These are phyloP conservation scores for Stereum hirsutum DNA, from an alignment of 1,284 basidiomycete genomes.

Conservation along the genomic window DNA sequence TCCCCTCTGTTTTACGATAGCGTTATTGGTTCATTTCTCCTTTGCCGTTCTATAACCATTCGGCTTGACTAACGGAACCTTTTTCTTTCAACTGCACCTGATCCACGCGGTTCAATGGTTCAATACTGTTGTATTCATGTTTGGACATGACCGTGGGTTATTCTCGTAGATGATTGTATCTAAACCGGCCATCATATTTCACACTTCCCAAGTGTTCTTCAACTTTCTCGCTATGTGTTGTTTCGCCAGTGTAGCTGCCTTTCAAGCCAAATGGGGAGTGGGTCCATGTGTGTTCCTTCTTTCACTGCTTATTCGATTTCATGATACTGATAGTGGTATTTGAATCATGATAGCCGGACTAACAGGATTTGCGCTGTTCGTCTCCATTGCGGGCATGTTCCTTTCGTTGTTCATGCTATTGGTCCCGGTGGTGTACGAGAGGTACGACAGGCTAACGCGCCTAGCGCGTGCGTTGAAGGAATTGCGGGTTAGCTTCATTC, in stretches of 20 bases:
- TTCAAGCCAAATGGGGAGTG: constrained; percentile 76
- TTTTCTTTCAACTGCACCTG: no score
- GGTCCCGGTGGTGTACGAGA: constrained; percentile 78
- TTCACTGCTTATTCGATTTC: not conserved
- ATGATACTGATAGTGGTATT: constrained; percentile 7
- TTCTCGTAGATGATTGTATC: constrained; percentile 69
- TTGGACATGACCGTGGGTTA: no score
- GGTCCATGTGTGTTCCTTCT: constrained; percentile 67
- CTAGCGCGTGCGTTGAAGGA: constrained; percentile 76
- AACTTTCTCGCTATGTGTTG: constrained; percentile 84
- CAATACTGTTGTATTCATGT: no score
- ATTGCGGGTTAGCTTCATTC: constrained; percentile 72
- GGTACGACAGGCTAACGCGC: constrained; percentile 70
- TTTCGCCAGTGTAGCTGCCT: constrained; percentile 77
- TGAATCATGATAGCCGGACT: constrained; percentile 56
- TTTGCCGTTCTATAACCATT: constrained; percentile 6
- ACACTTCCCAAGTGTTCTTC: constrained; percentile 75
- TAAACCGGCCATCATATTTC: constrained; percentile 69
- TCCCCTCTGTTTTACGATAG: constrained; percentile 49
- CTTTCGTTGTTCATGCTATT: constrained; percentile 64
- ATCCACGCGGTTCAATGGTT: no score
- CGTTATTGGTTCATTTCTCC: constrained; percentile 49
- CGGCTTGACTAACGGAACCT: constrained; percentile 11
- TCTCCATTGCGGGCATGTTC: constrained; percentile 61
- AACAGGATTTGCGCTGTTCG: constrained; percentile 77